Conservation (phyloP, 257 asterid genomes). For the Handroanthus guayacan region DNA sequence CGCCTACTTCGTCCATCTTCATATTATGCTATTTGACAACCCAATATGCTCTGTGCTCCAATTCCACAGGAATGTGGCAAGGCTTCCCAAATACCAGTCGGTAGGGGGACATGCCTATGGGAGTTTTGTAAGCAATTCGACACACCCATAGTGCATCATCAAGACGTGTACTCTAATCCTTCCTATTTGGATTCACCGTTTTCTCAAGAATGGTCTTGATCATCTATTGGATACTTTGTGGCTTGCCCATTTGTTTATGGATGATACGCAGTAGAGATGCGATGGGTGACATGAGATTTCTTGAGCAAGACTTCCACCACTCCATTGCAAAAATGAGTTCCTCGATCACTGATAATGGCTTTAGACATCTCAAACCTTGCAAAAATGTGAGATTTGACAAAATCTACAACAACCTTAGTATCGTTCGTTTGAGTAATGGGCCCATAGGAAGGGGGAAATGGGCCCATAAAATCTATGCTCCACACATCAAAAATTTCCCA, state of each 20-base stretch:
- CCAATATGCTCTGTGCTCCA: background rate
- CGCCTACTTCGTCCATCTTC: background rate
- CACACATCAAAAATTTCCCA: background rate
- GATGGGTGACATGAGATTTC: background rate
- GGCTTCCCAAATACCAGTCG: background rate
- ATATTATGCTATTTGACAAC: background rate
- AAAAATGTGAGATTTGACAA: background rate
- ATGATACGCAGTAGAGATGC: background rate
- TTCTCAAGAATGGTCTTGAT: background rate
- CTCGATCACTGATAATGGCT: background rate
- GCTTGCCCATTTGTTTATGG: constrained; percentile 2
- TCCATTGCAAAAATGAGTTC: constrained; percentile 1
- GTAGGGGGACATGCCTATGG: constrained; percentile 16
- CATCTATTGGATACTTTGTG: background rate
- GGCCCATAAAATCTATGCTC: background rate
- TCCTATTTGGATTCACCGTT: background rate
- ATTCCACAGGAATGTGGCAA: background rate
- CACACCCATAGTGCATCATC: constrained; percentile 7
- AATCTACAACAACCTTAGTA: background rate
- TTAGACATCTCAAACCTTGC: background rate
- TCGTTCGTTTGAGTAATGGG: background rate
- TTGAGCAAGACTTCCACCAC: background rate
- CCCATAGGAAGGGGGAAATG: background rate
- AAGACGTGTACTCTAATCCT: background rate
- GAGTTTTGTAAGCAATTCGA: constrained; percentile 4